Conservation (phyloP, 139 green algal genomes). For the Ulvella scutata region DNA sequence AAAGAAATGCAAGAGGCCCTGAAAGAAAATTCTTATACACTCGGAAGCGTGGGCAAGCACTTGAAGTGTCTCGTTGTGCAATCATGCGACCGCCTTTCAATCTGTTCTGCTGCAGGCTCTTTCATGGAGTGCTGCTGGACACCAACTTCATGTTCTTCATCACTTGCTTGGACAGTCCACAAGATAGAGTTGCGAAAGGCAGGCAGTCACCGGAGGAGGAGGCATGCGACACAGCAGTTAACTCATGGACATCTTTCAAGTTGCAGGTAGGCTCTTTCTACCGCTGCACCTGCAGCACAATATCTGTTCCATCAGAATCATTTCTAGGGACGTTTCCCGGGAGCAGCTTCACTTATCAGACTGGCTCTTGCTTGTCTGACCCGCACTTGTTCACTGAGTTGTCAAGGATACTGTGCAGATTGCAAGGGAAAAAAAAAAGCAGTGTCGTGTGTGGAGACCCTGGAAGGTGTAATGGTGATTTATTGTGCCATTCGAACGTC, state of each 20-base stretch:
- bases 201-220: neutral
- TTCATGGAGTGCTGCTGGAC: constrained; percentile 68
- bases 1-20: too few relatives aligned
- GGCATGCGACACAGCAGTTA: neutral
- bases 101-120: constrained; percentile 34
- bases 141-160: constrained; percentile 73
- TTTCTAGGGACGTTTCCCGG: too few relatives aligned
- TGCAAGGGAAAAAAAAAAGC: too few relatives aligned
- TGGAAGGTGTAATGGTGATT: too few relatives aligned
- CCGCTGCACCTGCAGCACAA: neutral
- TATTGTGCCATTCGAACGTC: too few relatives aligned
- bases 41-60: neutral
- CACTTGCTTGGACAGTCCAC: neutral
- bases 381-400: too few relatives aligned
- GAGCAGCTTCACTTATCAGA: too few relatives aligned
- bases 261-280: neutral
- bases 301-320: too few relatives aligned
- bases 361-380: too few relatives aligned
- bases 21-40: neutral
- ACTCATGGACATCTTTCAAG: neutral
- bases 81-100: neutral
- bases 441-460: too few relatives aligned
- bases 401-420: too few relatives aligned
- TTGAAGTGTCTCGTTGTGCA: neutral
- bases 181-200: too few relatives aligned